A percentile compares a stretch with the other conserved stretches of the same genome.
Evolutionary conservation across 2,329 filamentous ascomycete genomes (phyloP).

Genomic region (Epichloe coenophiala): DNA sequence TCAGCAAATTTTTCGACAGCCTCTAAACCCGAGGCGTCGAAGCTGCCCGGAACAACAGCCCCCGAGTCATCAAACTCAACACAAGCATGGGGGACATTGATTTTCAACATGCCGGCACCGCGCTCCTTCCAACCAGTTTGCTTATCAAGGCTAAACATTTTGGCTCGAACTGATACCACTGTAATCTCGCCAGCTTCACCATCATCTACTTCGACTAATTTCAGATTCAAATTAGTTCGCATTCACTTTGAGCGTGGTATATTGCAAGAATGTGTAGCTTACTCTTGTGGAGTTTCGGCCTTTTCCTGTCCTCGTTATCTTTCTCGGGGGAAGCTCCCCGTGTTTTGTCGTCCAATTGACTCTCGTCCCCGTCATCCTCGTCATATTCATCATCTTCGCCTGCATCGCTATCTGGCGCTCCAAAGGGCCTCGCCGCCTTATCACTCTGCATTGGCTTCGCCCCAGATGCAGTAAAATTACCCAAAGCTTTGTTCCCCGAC

Average conservation of each 20-base stretch:
- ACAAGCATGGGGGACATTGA: slow-evolving; percentile 56
- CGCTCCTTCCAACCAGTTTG: slow-evolving; percentile 77
- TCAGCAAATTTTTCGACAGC: slow-evolving; percentile 26
- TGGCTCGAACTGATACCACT: slow-evolving; percentile 62
- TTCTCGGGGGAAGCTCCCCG: slow-evolving; percentile 36
- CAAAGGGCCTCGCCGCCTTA: slow-evolving; percentile 61
- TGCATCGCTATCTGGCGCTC: slow-evolving; percentile 55
- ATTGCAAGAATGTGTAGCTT: slow-evolving; percentile 19
- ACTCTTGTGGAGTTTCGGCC: slow-evolving; percentile 57
- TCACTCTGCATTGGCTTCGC: slow-evolving; percentile 33
- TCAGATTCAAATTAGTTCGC: not conserved
- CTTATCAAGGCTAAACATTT: slow-evolving; percentile 69
- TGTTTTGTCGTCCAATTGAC: slow-evolving; percentile 32
- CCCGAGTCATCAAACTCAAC: slow-evolving; percentile 41
- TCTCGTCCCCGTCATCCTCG: slow-evolving; percentile 25
- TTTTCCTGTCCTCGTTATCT: slow-evolving; percentile 50
- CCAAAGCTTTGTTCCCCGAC: slow-evolving; percentile 32
- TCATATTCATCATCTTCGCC: slow-evolving; percentile 30
- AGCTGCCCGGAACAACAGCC: slow-evolving; percentile 34
- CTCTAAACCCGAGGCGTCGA: slow-evolving; percentile 40
- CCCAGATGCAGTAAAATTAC: slow-evolving; percentile 57
- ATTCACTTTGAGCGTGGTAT: not conserved
- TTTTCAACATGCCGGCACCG: slow-evolving; percentile 68
- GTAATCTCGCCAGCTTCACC: slow-evolving; percentile 77
- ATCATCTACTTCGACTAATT: slow-evolving; percentile 57